These are phyloP conservation scores for Trametes pubescens DNA, from an alignment of 1,284 basidiomycete genomes.

Conservation along the genomic window DNA sequence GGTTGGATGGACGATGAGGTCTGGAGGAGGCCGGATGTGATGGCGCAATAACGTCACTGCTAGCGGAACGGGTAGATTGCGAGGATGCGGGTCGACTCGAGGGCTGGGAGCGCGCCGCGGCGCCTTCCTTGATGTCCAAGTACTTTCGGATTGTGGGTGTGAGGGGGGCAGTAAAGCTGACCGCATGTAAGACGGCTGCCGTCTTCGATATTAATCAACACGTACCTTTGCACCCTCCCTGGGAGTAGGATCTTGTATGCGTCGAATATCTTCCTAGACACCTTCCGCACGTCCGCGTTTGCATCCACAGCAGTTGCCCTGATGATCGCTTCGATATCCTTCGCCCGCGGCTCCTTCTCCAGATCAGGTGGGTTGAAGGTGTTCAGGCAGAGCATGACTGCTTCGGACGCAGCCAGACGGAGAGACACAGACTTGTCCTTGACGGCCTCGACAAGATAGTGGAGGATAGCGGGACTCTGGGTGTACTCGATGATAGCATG, in stretches of 20 bases:
- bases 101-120: constrained; percentile 33
- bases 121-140: constrained; percentile 62
- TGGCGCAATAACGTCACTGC: constrained; percentile 17
- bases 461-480: constrained; percentile 72
- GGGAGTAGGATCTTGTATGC: constrained; percentile 79
- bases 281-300: constrained; percentile 78
- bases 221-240: constrained; percentile 69
- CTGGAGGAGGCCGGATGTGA: not conserved
- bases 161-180: constrained; percentile 76
- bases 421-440: constrained; percentile 77
- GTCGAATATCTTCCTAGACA: constrained; percentile 75
- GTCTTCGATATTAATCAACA: constrained; percentile 32
- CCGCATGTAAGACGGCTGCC: constrained; percentile 20
- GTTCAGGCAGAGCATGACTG: constrained; percentile 71
- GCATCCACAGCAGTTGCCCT: constrained; percentile 74
- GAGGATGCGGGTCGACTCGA: constrained; percentile 43
- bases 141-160: constrained; percentile 83
- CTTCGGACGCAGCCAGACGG: constrained; percentile 70
- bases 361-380: constrained; percentile 79
- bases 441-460: constrained; percentile 66
- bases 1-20: constrained; percentile 10
- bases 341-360: constrained; percentile 68
- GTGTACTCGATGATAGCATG: constrained; percentile 71
- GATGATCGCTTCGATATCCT: constrained; percentile 77
- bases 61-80: constrained; percentile 33